Evolutionary conservation across 2,329 filamentous ascomycete species (phyloP).

Genomic region (Exophiala xenobiotica): DNA sequence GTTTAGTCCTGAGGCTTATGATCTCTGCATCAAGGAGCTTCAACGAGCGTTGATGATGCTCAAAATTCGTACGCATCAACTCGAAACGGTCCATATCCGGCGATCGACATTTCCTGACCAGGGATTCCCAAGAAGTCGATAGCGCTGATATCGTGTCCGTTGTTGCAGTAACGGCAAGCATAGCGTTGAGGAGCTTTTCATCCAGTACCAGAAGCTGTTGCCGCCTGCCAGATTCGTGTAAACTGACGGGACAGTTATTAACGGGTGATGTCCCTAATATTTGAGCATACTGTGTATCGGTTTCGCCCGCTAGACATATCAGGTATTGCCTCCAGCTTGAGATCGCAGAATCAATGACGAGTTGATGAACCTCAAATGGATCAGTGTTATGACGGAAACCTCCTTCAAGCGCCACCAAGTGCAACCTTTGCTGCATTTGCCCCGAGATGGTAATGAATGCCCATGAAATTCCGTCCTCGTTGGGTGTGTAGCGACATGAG

Average conservation of each 20-base stretch:
- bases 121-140: neutral
- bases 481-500: neutral
- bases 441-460: neutral
- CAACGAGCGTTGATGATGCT: conserved; percentile 1
- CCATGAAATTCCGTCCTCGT: neutral
- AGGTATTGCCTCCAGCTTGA: conserved; percentile 4
- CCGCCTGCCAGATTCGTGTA: neutral
- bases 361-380: neutral
- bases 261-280: conserved; percentile 6
- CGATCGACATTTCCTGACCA: neutral
- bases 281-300: neutral
- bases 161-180: conserved; percentile 4
- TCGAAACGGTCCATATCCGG: neutral
- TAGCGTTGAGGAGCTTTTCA: neutral
- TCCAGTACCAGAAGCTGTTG: conserved; percentile 8
- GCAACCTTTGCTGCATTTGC: neutral
- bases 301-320: neutral
- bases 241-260: conserved; percentile 4
- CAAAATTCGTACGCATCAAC: neutral
- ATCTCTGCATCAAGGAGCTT: conserved; percentile 1
- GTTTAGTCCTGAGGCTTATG: neutral
- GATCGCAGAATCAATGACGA: neutral
- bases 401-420: neutral
- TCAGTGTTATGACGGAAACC: neutral
- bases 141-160: neutral